Evolutionary conservation across 2,329 filamentous ascomycete species (phyloP), one percentile per base, ranked within the genome.

Genomic region (Pseudogymnoascus sp.): DNA sequence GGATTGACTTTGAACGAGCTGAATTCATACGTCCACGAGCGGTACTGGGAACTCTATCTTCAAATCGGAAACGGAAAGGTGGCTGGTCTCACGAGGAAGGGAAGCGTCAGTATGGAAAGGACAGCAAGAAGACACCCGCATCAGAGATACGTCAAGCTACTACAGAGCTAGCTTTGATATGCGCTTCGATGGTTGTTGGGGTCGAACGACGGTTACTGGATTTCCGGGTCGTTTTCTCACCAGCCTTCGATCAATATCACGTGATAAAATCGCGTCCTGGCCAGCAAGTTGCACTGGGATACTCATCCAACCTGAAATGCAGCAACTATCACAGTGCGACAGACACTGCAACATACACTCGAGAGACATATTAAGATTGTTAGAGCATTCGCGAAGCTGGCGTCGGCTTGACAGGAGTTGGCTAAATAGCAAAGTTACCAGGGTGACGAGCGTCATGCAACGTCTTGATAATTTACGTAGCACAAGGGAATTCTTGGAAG

Each of bases 111-210:
- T 4, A 56, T 56, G 50, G 50, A 56, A 56, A 56, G 50, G 12
- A 12, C 12, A 56, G 50, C 50, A 59, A 59, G 46, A 56, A 14
- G 6, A 33, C 53, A 19, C 28, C 53, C 19, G 11, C 26, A 59
- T 33, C 26, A 59, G 53, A 59, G 53, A 59, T 59, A 59, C 1
- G 53, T 31, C 24, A 59, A 59, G 53, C 53, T 59, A 59, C 33
- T 26, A 59, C 53, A 6, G 53, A 59, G 53, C 53, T 59, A 50
- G 41, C 41, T 50, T 22, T 7, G 41, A 50, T 50, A 50, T 50
- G 16, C 41, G 41, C 33, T 35, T 50, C 41, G 41, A 50, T 50
- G 41, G 41, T 50, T 50, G 41, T 43, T n/a, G 6, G n/a, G 16
- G 40, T 33, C 31, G 31, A 33, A 33, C 31, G 31, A 33, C 7